Base-by-base conservation (phyloP, 2,329 filamentous ascomycete genomes). In the Exophiala sp. region DNA sequence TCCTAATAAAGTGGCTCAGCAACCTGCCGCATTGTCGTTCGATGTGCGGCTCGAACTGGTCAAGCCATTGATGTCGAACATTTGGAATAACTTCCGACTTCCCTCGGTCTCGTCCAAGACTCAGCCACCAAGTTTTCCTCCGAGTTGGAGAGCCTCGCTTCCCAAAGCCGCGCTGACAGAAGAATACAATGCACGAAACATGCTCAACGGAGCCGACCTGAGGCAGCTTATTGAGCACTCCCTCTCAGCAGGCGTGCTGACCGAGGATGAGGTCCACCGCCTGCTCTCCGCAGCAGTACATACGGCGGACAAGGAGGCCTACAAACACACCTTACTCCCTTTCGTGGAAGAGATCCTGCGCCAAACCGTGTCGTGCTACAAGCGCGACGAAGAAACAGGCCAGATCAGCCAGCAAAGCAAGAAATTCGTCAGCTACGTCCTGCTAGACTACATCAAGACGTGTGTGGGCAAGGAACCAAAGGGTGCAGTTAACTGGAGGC, bases 381-480 rank as follows among this genome's bases (percentile, higher is more conserved):
- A 23, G 32, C 19, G 39, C 23, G 40, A 50, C 24, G 10, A 19
- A 23, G 14, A 27, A 11, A 42, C 19, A n/a, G 35, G 35, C 4
- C 7, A 46, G 21, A 13, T 35, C 10, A n/a, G 13, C 23, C 40
- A 22, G 3, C 29, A 39, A 13, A 29, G 42, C 16, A 39, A 21
- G 32, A 7, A 44, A 22, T 14, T 46, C 16, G 43, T 46, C 3
- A 41, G 35, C 2, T 13, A 24, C 10, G 35, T 46, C n/a, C 21
- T 46, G n/a, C 9, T 29, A 11, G 18, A 19, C 11, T 21, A 32
- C 22, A 3, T 46, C 34, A 19, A 34, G 2, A 34, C n/a, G 8
- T 16, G 21, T 14, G 48, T 50, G 10, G 48, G 48, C 7, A 24
- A n/a, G 21, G 43, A 50, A 32, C 48, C 48, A 13, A 35, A 6